phyloP scores from a whole-genome alignment of 2,329 filamentous ascomycete species.

The Aspergillus cejpii region DNA sequence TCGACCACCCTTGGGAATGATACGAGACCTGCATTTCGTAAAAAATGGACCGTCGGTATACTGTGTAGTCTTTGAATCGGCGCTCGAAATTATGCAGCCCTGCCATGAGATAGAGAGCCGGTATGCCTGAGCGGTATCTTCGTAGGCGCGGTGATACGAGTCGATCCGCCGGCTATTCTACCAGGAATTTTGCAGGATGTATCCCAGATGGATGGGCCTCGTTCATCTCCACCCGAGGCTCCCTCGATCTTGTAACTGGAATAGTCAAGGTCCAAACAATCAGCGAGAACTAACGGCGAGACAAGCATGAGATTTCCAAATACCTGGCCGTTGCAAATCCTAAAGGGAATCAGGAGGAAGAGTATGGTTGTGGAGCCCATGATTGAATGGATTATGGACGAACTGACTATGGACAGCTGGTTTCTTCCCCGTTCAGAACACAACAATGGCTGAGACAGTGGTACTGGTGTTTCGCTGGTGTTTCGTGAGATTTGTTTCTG shows the following conservation, averaged over 20 bases:
- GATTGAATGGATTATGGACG: constrained; percentile 3
- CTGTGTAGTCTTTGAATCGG: not conserved
- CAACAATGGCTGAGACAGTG: not conserved
- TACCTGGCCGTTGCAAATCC: constrained; percentile 73
- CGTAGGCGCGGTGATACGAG: constrained; percentile 70
- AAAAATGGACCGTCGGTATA: not conserved
- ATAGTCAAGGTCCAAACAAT: not conserved
- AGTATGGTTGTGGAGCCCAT: constrained; percentile 27
- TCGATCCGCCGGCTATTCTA: constrained; percentile 77
- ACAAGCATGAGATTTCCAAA: not conserved
- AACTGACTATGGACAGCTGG: not conserved
- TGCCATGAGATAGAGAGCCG: constrained; percentile 75
- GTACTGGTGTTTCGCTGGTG: too few species aligned
- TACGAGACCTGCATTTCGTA: constrained; percentile 49
- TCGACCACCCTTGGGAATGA: constrained; percentile 78
- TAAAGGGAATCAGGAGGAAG: constrained; percentile 66
- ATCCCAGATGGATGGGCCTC: constrained; percentile 81
- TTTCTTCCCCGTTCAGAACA: constrained; percentile 1
- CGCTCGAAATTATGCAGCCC: not conserved
- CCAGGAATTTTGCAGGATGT: constrained; percentile 74
- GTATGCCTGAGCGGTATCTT: constrained; percentile 71
- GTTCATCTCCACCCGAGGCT: constrained; percentile 64
- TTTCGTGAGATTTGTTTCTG: not conserved
- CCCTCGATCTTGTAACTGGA: constrained; percentile 89
- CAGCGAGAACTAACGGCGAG: not conserved